Conservation (phyloP, 768 basidiomycete species). For the Lactifluus echinatus region DNA sequence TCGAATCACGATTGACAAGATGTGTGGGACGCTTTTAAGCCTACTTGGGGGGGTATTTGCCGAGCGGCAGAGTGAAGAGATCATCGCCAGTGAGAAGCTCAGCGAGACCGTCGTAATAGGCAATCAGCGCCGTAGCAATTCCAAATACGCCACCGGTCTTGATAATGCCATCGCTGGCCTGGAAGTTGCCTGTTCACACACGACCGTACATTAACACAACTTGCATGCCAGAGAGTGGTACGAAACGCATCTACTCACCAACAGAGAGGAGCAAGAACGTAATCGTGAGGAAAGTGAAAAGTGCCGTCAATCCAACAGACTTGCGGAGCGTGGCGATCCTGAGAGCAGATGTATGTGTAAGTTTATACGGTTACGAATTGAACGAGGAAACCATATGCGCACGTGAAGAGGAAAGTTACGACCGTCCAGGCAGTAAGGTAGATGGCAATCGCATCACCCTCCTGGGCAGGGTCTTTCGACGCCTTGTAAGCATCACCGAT, state of each 20-base stretch:
- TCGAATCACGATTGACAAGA: too few species aligned
- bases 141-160: slow-evolving; percentile 41
- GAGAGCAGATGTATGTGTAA: neutral
- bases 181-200: slow-evolving; percentile 18
- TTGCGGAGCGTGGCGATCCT: slow-evolving; percentile 45
- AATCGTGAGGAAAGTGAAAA: slow-evolving; percentile 45
- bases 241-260: slow-evolving; percentile 26
- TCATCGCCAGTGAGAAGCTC: slow-evolving; percentile 34
- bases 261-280: slow-evolving; percentile 43
- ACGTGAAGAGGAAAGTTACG: slow-evolving; percentile 64
- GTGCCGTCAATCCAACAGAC: slow-evolving; percentile 39
- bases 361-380: neutral
- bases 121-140: slow-evolving; percentile 38
- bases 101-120: slow-evolving; percentile 38
- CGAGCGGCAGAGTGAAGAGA: slow-evolving; percentile 35
- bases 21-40: too few species aligned
- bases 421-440: slow-evolving; percentile 69
- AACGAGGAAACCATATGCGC: slow-evolving; percentile 22
- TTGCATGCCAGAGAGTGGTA: neutral
- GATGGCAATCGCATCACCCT: slow-evolving; percentile 58
- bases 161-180: slow-evolving; percentile 10
- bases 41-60: slow-evolving; percentile 16
- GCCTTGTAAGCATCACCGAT: slow-evolving; percentile 43
- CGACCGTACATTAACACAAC: neutral
- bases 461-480: slow-evolving; percentile 25